phyloP scores from a whole-genome alignment of 2,329 filamentous ascomycete species.

The Aspergillus sp. region DNA sequence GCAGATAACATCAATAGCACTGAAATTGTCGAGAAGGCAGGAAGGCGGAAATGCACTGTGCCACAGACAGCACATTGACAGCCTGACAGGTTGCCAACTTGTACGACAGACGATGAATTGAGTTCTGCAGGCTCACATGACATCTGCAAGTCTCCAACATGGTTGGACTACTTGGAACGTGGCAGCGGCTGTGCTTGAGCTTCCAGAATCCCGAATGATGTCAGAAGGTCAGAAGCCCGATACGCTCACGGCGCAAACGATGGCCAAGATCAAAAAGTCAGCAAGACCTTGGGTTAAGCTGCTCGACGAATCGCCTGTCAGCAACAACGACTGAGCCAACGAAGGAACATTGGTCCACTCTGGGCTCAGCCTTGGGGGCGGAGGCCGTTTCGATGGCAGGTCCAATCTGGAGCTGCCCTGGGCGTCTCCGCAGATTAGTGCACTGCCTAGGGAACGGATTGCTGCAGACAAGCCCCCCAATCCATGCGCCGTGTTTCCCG shows the following conservation, averaged over 20 bases:
- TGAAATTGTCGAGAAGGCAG: no score
- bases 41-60: not conserved
- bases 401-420: not conserved
- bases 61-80: not conserved
- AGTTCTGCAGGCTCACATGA: not conserved
- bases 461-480: not conserved
- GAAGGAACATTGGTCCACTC: not conserved
- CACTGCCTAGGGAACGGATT: constrained; percentile 3
- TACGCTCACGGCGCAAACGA: no score
- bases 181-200: constrained; percentile 3
- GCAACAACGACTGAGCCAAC: not conserved
- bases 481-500: not conserved
- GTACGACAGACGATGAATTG: no score
- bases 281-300: no score
- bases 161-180: no score
- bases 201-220: constrained; percentile 5
- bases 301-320: no score
- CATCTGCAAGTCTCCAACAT: not conserved
- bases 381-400: not conserved
- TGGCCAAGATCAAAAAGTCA: no score
- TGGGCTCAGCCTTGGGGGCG: constrained; percentile 16
- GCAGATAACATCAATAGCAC: no score
- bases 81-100: no score
- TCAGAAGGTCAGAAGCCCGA: not conserved
- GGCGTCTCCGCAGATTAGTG: not conserved